These are phyloP conservation scores for Umbelopsis ramanniana DNA, from an alignment of 192 early-diverging fungal species.

Conservation along the genomic window DNA sequence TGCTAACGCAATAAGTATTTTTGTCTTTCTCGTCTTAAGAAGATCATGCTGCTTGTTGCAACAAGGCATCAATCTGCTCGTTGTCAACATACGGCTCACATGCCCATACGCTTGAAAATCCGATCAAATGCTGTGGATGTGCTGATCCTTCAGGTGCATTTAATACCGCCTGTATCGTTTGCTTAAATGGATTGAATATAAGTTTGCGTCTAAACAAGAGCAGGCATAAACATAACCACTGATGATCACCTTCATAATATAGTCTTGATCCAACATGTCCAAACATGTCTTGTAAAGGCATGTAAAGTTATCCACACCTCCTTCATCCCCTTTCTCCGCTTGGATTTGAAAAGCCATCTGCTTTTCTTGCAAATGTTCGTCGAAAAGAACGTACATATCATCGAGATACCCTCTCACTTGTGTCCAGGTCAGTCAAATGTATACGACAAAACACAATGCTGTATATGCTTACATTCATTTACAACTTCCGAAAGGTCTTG, in stretches of 20 bases:
- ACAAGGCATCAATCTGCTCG: background rate
- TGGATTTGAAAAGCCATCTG: background rate
- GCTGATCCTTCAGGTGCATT: background rate
- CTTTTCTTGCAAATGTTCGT: background rate
- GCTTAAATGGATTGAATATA: background rate
- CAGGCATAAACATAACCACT: too few relatives aligned
- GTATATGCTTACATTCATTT: background rate
- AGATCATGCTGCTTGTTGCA: background rate
- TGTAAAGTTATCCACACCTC: background rate
- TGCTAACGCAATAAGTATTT: too few relatives aligned
- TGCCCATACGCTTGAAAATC: conserved; percentile 9
- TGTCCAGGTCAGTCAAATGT: too few relatives aligned
- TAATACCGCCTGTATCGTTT: conserved; percentile 11
- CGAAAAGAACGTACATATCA: background rate
- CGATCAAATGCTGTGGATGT: background rate
- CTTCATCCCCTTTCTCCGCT: background rate
- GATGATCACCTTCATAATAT: background rate
- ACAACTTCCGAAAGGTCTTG: background rate
- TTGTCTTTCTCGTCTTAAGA: background rate
- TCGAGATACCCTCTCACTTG: background rate
- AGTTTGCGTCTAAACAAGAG: background rate
- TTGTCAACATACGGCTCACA: background rate
- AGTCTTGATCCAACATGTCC: conserved; percentile 17
- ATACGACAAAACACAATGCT: too few relatives aligned
- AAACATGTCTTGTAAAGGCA: background rate